Evolutionary conservation across 2,329 filamentous ascomycete species (phyloP).

Genomic region (Neospermospora avenae): DNA sequence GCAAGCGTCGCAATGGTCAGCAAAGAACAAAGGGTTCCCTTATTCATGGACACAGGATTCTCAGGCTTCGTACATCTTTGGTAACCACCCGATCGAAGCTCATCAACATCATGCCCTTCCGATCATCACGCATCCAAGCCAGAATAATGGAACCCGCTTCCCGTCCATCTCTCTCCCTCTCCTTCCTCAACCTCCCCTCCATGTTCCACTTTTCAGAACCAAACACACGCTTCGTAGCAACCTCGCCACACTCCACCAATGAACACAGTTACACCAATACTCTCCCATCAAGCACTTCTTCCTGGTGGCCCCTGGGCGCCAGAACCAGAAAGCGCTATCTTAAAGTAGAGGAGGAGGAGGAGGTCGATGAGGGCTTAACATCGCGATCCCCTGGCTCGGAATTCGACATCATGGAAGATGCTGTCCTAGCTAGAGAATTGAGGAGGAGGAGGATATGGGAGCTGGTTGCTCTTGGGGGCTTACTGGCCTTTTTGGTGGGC

Average conservation of each 20-base stretch:
- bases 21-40: background rate
- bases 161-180: background rate
- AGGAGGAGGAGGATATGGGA: conserved; percentile 2
- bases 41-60: background rate
- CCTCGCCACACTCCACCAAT: background rate
- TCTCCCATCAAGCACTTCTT: background rate
- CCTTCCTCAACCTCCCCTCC: conserved; percentile 6
- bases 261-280: background rate
- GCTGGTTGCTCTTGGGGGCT: conserved; percentile 2
- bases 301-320: background rate
- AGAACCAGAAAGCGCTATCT: background rate
- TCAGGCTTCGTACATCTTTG: background rate
- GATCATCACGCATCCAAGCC: conserved; percentile 21
- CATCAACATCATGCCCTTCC: conserved; percentile 20
- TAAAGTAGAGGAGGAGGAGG: background rate
- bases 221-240: background rate
- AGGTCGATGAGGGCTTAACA: background rate
- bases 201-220: background rate
- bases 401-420: background rate
- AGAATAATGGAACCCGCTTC: conserved; percentile 13
- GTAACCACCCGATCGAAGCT: background rate
- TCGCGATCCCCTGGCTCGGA: background rate
- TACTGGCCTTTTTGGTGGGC: conserved; percentile 7
- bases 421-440: background rate
- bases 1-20: background rate